These are phyloP conservation scores for Aspergillus fumigatiaffinis DNA, from an alignment of 2,329 filamentous ascomycete species.

Conservation along the genomic window DNA sequence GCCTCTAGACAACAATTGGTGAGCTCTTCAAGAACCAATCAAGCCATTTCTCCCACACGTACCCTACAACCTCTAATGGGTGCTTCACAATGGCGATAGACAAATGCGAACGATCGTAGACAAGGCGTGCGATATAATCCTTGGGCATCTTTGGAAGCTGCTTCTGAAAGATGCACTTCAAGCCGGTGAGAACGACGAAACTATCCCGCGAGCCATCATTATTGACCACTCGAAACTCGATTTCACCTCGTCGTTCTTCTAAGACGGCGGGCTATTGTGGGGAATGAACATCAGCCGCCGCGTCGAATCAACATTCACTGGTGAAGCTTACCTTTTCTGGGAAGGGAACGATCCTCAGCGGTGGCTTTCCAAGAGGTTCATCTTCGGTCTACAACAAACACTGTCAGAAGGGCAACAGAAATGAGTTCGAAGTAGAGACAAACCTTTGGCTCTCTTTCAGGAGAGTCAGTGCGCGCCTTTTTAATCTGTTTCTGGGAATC, in stretches of 20 bases:
- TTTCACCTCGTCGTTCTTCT: slow-evolving; percentile 89
- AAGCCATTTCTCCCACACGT: slow-evolving; percentile 20
- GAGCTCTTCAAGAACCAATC: neutral
- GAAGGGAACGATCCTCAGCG: slow-evolving; percentile 68
- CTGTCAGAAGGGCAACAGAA: neutral
- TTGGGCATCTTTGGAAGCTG: slow-evolving; percentile 99
- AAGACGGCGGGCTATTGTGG: slow-evolving; percentile 69
- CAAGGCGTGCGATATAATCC: slow-evolving; percentile 94
- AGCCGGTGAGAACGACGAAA: slow-evolving; percentile 86
- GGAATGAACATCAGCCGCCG: neutral
- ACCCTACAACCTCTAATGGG: slow-evolving; percentile 82
- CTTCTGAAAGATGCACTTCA: slow-evolving; percentile 98
- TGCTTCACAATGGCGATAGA: slow-evolving; percentile 98
- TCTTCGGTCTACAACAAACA: slow-evolving; percentile 33
- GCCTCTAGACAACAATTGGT: slow-evolving; percentile 55
- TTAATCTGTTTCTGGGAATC: slow-evolving; percentile 44
- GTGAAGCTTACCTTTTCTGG: slow-evolving; percentile 69
- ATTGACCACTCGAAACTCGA: slow-evolving; percentile 96
- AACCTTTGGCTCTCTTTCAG: slow-evolving; percentile 35
- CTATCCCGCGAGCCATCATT: slow-evolving; percentile 87
- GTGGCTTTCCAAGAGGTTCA: slow-evolving; percentile 45
- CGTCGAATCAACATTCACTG: neutral
- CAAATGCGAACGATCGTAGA: slow-evolving; percentile 94
- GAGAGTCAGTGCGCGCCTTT: slow-evolving; percentile 48
- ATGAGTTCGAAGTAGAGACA: neutral